phyloP scores from a whole-genome alignment of 345 rosid species.

The Syzygium jambos region DNA sequence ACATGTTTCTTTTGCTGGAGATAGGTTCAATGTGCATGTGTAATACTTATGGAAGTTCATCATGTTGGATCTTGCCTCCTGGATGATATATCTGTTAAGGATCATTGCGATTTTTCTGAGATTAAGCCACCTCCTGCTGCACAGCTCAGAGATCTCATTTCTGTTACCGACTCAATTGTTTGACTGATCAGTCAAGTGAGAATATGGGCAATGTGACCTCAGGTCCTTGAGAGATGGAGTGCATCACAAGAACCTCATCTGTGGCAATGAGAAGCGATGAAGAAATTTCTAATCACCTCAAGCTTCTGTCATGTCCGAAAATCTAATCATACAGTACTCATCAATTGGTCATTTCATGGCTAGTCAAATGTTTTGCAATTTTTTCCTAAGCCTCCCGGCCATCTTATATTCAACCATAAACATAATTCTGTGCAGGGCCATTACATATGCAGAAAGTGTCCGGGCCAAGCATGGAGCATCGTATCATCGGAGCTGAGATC shows the following conservation, averaged over 20 bases:
- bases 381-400: neutral
- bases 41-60: neutral
- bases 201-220: neutral
- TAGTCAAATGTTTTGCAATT: neutral
- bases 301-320: neutral
- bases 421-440: too few species aligned
- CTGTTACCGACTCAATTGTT: neutral
- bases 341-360: neutral
- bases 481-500: neutral
- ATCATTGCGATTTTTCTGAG: neutral
- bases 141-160: neutral
- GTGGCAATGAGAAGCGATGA: neutral
- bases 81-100: neutral
- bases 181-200: neutral
- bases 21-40: neutral
- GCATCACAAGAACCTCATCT: neutral
- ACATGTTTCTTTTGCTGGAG: slow-evolving; percentile 8
- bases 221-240: neutral
- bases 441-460: neutral
- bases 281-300: neutral
- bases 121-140: neutral
- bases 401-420: neutral
- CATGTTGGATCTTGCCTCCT: neutral
- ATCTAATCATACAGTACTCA: neutral
- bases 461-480: neutral